phyloP scores from a whole-genome alignment of 345 rosid species.

The Heritiera fomes region DNA sequence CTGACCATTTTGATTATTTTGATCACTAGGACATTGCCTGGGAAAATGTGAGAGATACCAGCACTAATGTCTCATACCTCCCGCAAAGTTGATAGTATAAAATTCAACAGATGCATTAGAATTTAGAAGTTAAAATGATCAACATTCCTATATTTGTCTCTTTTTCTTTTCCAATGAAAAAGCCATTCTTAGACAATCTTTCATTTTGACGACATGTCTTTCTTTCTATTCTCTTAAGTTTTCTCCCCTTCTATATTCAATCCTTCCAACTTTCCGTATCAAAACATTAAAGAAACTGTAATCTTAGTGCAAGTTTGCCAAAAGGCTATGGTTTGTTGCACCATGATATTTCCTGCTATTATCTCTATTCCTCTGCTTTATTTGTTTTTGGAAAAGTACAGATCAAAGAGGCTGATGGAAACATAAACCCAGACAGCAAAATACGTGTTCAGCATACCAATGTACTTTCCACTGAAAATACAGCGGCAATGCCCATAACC shows the following conservation, averaged over 20 bases:
- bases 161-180: background rate
- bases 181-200: background rate
- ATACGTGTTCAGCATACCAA: background rate
- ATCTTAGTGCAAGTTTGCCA: too few relatives aligned
- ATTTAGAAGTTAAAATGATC: background rate
- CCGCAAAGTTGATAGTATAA: constrained; percentile 23
- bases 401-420: too few relatives aligned
- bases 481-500: background rate
- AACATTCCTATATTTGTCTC: background rate
- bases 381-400: too few relatives aligned
- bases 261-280: too few relatives aligned
- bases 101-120: background rate
- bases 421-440: too few relatives aligned
- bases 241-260: too few relatives aligned
- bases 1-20: background rate
- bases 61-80: constrained; percentile 25
- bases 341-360: too few relatives aligned
- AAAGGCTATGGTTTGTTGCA: too few relatives aligned
- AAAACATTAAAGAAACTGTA: too few relatives aligned
- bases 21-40: background rate
- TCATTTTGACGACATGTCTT: background rate
- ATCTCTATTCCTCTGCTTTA: too few relatives aligned
- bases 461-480: background rate
- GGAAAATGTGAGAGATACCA: background rate
- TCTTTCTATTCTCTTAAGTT: too few relatives aligned